Evolutionary conservation across 805 yeast genomes (phyloP).

Genomic region (Saturnispora hagleri): DNA sequence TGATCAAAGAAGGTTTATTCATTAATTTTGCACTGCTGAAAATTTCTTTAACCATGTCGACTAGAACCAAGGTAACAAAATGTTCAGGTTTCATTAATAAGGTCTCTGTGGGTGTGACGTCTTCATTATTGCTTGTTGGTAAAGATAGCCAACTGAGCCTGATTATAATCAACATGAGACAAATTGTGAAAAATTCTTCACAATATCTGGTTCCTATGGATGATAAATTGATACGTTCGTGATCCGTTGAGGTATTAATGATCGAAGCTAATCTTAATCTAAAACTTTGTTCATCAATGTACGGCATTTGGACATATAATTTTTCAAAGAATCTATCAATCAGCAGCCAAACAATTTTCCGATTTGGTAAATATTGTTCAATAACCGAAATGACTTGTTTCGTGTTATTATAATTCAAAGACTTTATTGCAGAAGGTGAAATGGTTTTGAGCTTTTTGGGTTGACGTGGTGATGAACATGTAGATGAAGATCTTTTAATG

Average conservation of each 20-base stretch:
- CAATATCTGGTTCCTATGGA: slow-evolving; percentile 29
- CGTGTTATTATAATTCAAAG: slow-evolving; percentile 32
- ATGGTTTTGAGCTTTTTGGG: slow-evolving; percentile 21
- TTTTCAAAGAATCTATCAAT: slow-evolving; percentile 50
- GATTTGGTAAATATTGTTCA: slow-evolving; percentile 43
- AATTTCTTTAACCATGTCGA: slow-evolving; percentile 38
- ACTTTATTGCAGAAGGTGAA: slow-evolving; percentile 27
- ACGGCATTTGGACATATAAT: slow-evolving; percentile 59
- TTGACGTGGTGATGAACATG: slow-evolving; percentile 8
- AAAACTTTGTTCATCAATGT: slow-evolving; percentile 49
- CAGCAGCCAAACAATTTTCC: slow-evolving; percentile 45
- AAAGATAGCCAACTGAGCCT: slow-evolving; percentile 49
- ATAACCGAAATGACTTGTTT: slow-evolving; percentile 32
- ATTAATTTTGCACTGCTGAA: slow-evolving; percentile 34
- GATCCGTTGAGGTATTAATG: slow-evolving; percentile 33
- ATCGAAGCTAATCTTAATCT: slow-evolving; percentile 34
- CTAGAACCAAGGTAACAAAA: slow-evolving; percentile 31
- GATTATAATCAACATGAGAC: slow-evolving; percentile 42
- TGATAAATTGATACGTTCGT: slow-evolving; percentile 22
- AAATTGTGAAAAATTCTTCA: slow-evolving; percentile 40
- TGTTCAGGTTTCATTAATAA: slow-evolving; percentile 33
- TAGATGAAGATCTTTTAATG: slow-evolving; percentile 6
- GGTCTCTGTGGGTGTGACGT: slow-evolving; percentile 24
- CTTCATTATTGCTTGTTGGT: slow-evolving; percentile 31
- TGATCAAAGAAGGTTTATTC: slow-evolving; percentile 37